Evolutionary conservation across 345 rosid genomes (phyloP).

Genomic region (Populus simonii): DNA sequence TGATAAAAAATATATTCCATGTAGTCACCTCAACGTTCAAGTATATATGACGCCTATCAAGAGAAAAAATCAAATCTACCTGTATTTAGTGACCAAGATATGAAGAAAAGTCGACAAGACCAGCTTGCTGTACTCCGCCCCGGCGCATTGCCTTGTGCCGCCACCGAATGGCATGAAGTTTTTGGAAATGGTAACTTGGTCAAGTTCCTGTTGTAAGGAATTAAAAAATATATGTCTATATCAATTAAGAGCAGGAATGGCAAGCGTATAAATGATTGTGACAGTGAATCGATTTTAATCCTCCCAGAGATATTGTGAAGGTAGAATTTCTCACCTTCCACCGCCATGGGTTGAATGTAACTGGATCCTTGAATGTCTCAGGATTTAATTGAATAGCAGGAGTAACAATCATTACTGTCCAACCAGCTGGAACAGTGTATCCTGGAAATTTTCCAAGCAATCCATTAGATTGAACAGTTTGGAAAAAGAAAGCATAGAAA

Average conservation of each 20-base stretch:
- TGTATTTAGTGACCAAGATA: conserved; percentile 20
- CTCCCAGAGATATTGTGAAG: not conserved
- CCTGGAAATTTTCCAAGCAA: not conserved
- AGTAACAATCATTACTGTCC: not conserved
- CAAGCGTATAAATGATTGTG: not conserved
- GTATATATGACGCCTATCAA: not conserved
- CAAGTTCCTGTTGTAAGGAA: conserved; percentile 16
- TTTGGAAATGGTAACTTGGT: conserved; percentile 18
- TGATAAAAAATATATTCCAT: not conserved
- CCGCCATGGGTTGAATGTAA: conserved; percentile 24
- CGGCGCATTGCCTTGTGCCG: conserved; percentile 44
- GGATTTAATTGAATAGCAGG: not conserved
- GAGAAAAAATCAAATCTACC: not conserved
- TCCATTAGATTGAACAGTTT: not conserved
- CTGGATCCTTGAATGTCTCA: not conserved
- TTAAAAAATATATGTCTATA: not conserved
- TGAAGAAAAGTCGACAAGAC: conserved; percentile 39
- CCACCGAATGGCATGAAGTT: conserved; percentile 50
- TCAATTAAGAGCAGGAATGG: not conserved
- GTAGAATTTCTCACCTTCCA: conserved; percentile 28
- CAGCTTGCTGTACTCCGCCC: conserved; percentile 44
- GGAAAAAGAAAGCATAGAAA: not conserved
- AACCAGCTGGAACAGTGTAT: not conserved
- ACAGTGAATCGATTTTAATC: not conserved
- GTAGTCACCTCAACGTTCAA: not conserved